Percentiles rank a stretch among this genome's conserved stretches.
phyloP scores from a whole-genome alignment of 1,284 basidiomycete genomes.

The Coniferiporia weirii region DNA sequence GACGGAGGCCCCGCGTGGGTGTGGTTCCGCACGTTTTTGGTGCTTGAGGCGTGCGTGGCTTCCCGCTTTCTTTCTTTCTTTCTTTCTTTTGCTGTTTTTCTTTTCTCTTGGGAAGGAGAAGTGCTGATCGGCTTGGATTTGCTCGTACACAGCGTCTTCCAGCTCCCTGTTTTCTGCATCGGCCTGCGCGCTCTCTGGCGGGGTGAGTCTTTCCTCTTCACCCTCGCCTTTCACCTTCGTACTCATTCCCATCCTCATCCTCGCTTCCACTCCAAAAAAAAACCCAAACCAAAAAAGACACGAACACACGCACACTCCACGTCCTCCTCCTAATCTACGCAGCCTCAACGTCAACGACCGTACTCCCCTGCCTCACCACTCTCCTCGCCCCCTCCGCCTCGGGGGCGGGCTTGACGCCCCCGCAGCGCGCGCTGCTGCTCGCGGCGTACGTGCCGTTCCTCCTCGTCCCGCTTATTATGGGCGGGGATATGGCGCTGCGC shows the following conservation, averaged over 20 bases:
- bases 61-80: neutral
- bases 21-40: constrained; percentile 66
- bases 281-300: constrained; percentile 29
- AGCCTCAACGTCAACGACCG: constrained; percentile 74
- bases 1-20: constrained; percentile 37
- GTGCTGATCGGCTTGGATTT: constrained; percentile 8
- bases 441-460: constrained; percentile 75
- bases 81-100: constrained; percentile 15
- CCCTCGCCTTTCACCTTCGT: no score
- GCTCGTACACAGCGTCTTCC: constrained; percentile 54
- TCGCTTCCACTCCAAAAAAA: neutral
- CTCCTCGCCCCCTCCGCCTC: constrained; percentile 8
- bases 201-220: constrained; percentile 39
- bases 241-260: neutral
- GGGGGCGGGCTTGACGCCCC: constrained; percentile 26
- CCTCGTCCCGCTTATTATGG: constrained; percentile 64
- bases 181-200: constrained; percentile 63
- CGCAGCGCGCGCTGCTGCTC: constrained; percentile 52
- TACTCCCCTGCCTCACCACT: constrained; percentile 62
- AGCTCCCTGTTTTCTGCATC: constrained; percentile 70
- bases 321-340: constrained; percentile 65
- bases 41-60: constrained; percentile 41
- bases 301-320: constrained; percentile 39
- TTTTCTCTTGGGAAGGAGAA: constrained; percentile 23
- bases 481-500: constrained; percentile 59